These are phyloP conservation scores for Dendrostoma leiphaemia DNA, from an alignment of 2,329 filamentous ascomycete genomes.

Conservation along the genomic window DNA sequence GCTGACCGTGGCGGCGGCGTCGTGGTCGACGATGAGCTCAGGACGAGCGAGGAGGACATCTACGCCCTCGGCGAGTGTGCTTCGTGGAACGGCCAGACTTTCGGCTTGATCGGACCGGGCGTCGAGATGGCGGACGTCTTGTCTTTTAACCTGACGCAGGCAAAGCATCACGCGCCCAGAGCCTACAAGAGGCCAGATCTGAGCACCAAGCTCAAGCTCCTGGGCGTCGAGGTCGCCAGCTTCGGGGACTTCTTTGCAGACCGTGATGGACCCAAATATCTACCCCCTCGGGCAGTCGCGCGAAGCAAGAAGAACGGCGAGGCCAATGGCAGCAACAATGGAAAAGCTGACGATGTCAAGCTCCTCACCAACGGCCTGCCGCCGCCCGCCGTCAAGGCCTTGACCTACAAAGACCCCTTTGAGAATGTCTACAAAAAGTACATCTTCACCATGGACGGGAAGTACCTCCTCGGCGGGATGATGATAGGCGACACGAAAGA, in stretches of 20 bases:
- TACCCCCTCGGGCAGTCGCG: slow-evolving; percentile 56
- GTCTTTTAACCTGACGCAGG: slow-evolving; percentile 86
- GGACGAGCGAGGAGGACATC: slow-evolving; percentile 69
- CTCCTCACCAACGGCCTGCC: slow-evolving; percentile 53
- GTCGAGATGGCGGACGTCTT: slow-evolving; percentile 92
- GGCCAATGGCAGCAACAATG: slow-evolving; percentile 29
- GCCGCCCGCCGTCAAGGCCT: slow-evolving; percentile 68
- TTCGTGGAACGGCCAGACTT: slow-evolving; percentile 83
- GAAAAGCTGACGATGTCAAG: slow-evolving; percentile 37
- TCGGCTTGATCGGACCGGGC: slow-evolving; percentile 84
- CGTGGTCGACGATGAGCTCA: slow-evolving; percentile 64
- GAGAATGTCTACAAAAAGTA: slow-evolving; percentile 91
- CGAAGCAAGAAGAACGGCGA: slow-evolving; percentile 39
- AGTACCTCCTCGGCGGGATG: slow-evolving; percentile 91
- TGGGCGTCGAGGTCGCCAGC: slow-evolving; percentile 88
- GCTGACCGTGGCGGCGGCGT: slow-evolving; percentile 74
- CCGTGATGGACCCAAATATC: slow-evolving; percentile 71
- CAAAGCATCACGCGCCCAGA: slow-evolving; percentile 66
- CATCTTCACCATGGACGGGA: slow-evolving; percentile 84
- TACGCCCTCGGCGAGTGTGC: slow-evolving; percentile 92
- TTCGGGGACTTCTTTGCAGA: slow-evolving; percentile 95
- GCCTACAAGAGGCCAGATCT: slow-evolving; percentile 80
- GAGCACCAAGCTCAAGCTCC: slow-evolving; percentile 86
- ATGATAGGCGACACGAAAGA: slow-evolving; percentile 94
- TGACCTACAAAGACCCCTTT: slow-evolving; percentile 89